Evolutionary conservation across 148 eudicot species (phyloP), one percentile per base, ranked within the genome.

Genomic region (Vaccinium macrocarpon): DNA sequence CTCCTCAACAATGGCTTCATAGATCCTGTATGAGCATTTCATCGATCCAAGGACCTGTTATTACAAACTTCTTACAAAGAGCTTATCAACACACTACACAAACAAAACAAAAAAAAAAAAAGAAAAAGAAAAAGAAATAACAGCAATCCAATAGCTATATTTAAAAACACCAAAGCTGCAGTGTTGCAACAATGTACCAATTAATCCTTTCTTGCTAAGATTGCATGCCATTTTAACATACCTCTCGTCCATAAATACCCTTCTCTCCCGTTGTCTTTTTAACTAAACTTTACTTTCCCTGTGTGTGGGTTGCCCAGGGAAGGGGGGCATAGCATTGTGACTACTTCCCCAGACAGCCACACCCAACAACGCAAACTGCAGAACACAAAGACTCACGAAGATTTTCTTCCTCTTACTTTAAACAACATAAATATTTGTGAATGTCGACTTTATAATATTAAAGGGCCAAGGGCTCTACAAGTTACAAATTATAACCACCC

Each of bases 1-100:
- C 92, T 92, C 86, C 87, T 92, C 80, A 90, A 83, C 85, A 90
- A 79, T 6, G 95, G 92, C 85, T 95, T 95, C 86, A 96, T 82
- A 79, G 97, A 91, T 86, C 99, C 98, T 96, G 99, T 92, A 96
- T 86, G 94, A 92, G 93, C 91, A 96, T 91, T 87, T 93, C 94
- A 94, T 90, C 86, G 90, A 91, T 89, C 95, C 93, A 93, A 91
- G 89, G 93, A 90, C 95, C 95, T 92, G 97, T 88, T 91, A 91
- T 92, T 92, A 92, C 87, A 87, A 92, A 88, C 89, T 90, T 89
- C 91, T 90, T 84, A 86, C 92, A 88, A 90, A 92, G 88, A 88
- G 86, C 85, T 85, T 91, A 82, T 80, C 50, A 83, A 87, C 73
- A 81, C 49, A 78, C 8, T 29, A 32, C 75, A 14, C 38, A 70